Evolutionary conservation across 345 rosid species (phyloP).

Genomic region (Eucalyptus tenuipes): DNA sequence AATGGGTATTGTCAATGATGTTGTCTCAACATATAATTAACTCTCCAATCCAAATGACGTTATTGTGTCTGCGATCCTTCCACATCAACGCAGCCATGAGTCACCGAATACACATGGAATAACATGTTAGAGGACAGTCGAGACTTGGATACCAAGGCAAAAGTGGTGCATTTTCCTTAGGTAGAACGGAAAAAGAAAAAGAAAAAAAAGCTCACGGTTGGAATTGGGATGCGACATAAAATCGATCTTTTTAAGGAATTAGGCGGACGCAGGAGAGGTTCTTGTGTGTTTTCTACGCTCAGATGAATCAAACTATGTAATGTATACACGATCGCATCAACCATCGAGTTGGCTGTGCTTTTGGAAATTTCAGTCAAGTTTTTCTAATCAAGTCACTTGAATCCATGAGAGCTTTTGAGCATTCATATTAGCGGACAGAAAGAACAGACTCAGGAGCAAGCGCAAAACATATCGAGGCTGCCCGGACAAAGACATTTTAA

Average conservation of each 20-base stretch:
- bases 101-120: not conserved
- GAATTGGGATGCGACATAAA: not conserved
- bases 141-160: not conserved
- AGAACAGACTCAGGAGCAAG: not conserved
- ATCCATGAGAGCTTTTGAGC: not conserved
- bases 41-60: not conserved
- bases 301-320: not conserved
- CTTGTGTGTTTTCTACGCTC: not conserved
- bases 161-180: not conserved
- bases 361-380: not conserved
- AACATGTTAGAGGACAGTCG: not conserved
- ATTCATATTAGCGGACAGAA: not conserved
- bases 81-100: not conserved
- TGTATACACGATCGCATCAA: not conserved
- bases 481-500: not conserved
- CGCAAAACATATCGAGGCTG: not conserved
- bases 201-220: not conserved
- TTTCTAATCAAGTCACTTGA: not conserved
- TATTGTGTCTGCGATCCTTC: not conserved
- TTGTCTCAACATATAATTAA: rapidly evolving
- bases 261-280: not conserved
- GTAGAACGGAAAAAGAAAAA: not conserved
- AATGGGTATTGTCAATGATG: rapidly evolving
- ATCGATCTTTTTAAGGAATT: not conserved
- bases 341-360: not conserved